These are phyloP conservation scores for Coniophora puteana DNA, from an alignment of 1,284 basidiomycete genomes.

Conservation along the genomic window DNA sequence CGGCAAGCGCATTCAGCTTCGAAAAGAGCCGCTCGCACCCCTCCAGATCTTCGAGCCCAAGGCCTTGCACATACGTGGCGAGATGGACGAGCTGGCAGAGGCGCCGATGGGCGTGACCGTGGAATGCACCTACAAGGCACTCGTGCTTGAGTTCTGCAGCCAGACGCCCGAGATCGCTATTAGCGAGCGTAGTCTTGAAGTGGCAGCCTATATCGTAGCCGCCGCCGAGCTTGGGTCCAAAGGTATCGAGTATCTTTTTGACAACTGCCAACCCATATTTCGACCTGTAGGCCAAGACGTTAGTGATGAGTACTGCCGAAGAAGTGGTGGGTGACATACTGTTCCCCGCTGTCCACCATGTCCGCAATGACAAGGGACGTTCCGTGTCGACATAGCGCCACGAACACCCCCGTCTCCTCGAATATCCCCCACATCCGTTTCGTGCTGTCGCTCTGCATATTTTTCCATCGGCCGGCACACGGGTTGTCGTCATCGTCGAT, in stretches of 20 bases:
- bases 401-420: conserved; percentile 25
- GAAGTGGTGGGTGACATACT: conserved; percentile 13
- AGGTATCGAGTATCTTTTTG: conserved; percentile 10
- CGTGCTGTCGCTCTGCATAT: conserved; percentile 16
- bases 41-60: conserved; percentile 13
- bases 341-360: conserved; percentile 25
- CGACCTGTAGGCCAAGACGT: conserved; percentile 5
- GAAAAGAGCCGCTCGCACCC: conserved; percentile 13
- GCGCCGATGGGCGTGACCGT: conserved; percentile 16
- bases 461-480: conserved; percentile 22
- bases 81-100: conserved; percentile 16
- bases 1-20: conserved; percentile 12
- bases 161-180: conserved; percentile 1
- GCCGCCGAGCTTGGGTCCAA: conserved; percentile 5
- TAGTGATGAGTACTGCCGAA: conserved; percentile 2
- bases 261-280: conserved; percentile 16
- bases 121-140: conserved; percentile 10
- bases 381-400: conserved; percentile 24
- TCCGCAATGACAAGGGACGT: conserved; percentile 18
- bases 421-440: conserved; percentile 20
- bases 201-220: conserved; percentile 8
- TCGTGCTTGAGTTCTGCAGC: not conserved
- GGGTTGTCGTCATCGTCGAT: conserved; percentile 10
- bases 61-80: conserved; percentile 7
- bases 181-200: conserved; percentile 3